Evolutionary conservation across 2,329 filamentous ascomycete genomes (phyloP).

Genomic region (Macroventuria anomochaeta): DNA sequence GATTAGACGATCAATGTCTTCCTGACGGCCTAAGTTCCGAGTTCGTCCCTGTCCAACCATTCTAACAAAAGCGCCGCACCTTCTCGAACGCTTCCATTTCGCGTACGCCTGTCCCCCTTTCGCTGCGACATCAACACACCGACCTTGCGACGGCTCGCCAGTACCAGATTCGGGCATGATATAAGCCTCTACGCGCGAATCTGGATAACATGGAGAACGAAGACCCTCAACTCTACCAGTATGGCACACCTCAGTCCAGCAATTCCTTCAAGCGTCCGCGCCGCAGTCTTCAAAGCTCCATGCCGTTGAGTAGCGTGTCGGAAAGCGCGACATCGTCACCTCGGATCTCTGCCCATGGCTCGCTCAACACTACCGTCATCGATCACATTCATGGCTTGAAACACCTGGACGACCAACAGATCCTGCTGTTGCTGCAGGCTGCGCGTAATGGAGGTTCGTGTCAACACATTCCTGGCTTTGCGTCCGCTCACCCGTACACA

Average conservation of each 20-base stretch:
- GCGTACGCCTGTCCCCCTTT: conserved; percentile 36
- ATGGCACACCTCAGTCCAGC: conserved; percentile 43
- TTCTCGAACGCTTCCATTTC: conserved; percentile 46
- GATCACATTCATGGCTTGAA: conserved; percentile 50
- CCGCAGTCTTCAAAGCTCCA: conserved; percentile 47
- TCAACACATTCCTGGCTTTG: conserved; percentile 12
- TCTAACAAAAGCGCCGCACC: conserved; percentile 42
- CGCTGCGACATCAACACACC: conserved; percentile 33
- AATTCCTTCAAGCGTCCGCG: conserved; percentile 48
- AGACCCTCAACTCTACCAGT: conserved; percentile 46
- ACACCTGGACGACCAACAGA: conserved; percentile 50
- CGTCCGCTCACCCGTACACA: conserved; percentile 32
- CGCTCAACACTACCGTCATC: conserved; percentile 47
- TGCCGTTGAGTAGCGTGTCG: conserved; percentile 45
- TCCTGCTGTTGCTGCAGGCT: conserved; percentile 46
- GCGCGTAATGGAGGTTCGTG: conserved; percentile 49
- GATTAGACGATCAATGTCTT: conserved; percentile 51
- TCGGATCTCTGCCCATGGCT: conserved; percentile 41
- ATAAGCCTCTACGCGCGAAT: conserved; percentile 37
- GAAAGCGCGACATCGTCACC: conserved; percentile 48
- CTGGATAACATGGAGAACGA: conserved; percentile 49
- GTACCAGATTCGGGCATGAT: conserved; percentile 47
- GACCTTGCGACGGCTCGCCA: conserved; percentile 40
- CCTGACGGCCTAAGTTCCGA: conserved; percentile 46
- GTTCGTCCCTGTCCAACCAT: conserved; percentile 39